Evolutionary conservation across 2,329 filamentous ascomycete genomes (phyloP), one percentile per base, ranked within the genome.

Genomic region (Phialocephala sp.): DNA sequence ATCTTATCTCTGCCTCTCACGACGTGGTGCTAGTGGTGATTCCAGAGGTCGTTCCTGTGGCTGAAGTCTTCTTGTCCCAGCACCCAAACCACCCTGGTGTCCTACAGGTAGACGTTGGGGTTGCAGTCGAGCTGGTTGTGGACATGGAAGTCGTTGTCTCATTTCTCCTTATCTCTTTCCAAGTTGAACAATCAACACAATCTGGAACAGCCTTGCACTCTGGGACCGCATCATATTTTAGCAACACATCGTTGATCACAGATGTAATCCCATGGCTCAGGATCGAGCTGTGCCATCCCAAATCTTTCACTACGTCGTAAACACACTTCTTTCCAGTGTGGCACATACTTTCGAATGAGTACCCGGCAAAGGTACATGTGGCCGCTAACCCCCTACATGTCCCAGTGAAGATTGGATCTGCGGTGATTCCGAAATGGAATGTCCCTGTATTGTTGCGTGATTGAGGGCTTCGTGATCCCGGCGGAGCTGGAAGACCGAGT

Each of bases 131-230:
- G 0, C 83, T 85, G 0, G 84, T 82, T 1, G 80, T 82, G 1
- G 86, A 83, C 0, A 87, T 87, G 0, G 89, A 92, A 1, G 83
- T 84, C 68, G 94, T 90, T 1, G 92, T 94, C 37, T 91, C 91
- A 76, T 97, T 97, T 77, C 92, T 95, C 76, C 94, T 90, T 75
- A 92, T 96, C 83, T 93, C 97, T 74, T 97, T 95, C 94, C 94
- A 97, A 66, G 89, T 89, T 66, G 86, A 91, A 73, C 94, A 97
- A 76, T 97, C 94, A 35, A 91, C 87, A 75, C 94, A 97, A 52
- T 92, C 89, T 32, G 87, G 83, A 6, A 94, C 93, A 27, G 84
- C 82, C 56, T 84, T 84, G 78, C 94, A 97, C 68, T 85, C 80
- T 0, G 94, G 90, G 0, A 95, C 91, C 4, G 83, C 80, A 69